Percentiles rank a stretch among this genome's conserved stretches.
Evolutionary conservation across 2,329 filamentous ascomycete species (phyloP).

Genomic region (Didymella sp.): DNA sequence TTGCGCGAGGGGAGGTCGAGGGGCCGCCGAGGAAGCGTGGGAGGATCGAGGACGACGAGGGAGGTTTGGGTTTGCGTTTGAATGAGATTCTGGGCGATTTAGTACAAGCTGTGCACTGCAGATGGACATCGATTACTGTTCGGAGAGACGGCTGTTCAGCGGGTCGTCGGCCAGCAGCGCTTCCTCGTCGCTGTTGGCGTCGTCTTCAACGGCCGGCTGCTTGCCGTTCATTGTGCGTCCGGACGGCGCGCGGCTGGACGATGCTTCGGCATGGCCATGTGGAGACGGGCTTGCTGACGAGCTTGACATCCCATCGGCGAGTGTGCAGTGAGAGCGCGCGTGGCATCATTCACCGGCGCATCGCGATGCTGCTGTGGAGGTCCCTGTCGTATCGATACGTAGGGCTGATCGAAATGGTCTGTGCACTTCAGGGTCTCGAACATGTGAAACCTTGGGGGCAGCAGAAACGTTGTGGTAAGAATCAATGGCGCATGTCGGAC

Average conservation of each 20-base stretch:
- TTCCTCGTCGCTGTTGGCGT: slow-evolving; percentile 56
- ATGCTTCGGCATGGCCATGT: slow-evolving; percentile 52
- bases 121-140: slow-evolving; percentile 45
- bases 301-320: slow-evolving; percentile 50
- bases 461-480: background rate
- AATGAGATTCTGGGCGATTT: slow-evolving; percentile 64
- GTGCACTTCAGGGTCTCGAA: slow-evolving; percentile 21
- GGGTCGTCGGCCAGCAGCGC: slow-evolving; percentile 64
- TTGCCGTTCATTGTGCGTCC: slow-evolving; percentile 44
- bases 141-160: slow-evolving; percentile 58
- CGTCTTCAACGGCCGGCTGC: slow-evolving; percentile 47
- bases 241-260: slow-evolving; percentile 46
- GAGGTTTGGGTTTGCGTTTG: slow-evolving; percentile 69
- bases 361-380: slow-evolving; percentile 25
- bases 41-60: slow-evolving; percentile 48
- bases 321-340: slow-evolving; percentile 29
- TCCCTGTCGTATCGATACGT: slow-evolving; percentile 17
- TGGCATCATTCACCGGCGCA: slow-evolving; percentile 34
- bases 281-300: slow-evolving; percentile 46
- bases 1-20: slow-evolving; percentile 11
- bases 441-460: slow-evolving; percentile 5
- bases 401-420: slow-evolving; percentile 27
- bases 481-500: background rate
- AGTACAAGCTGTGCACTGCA: background rate
- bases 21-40: slow-evolving; percentile 53